Percentiles rank a stretch among this genome's conserved stretches.
phyloP scores from a whole-genome alignment of 2,329 filamentous ascomycete species.

The Trichoderma atrobrunneum region DNA sequence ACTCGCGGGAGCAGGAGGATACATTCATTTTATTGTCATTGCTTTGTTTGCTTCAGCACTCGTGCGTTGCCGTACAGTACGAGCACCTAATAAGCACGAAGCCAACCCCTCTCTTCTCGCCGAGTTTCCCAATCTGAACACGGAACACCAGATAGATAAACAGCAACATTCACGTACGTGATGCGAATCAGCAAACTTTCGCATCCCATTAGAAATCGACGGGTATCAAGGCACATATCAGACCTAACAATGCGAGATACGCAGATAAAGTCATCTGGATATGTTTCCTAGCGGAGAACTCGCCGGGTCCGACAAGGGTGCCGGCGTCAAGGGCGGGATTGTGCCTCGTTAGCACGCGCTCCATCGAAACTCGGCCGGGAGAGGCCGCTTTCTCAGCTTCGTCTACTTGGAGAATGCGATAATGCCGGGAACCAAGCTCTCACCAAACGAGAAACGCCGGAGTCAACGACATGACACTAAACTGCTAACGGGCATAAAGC shows the following conservation, averaged over 20 bases:
- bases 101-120: not conserved
- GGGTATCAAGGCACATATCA: not conserved
- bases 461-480: not conserved
- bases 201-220: not conserved
- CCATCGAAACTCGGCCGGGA: not conserved
- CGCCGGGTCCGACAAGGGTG: not conserved
- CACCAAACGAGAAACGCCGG: not conserved
- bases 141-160: not conserved
- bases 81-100: not conserved
- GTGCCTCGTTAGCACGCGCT: not conserved
- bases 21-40: not conserved
- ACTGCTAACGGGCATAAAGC: slow-evolving; percentile 7
- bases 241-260: not conserved
- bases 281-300: not conserved
- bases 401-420: not conserved
- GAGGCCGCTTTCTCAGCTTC: not conserved
- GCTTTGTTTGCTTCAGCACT: not conserved
- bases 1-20: not conserved
- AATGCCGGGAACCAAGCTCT: not conserved
- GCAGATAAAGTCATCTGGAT: not conserved
- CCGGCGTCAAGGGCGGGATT: not conserved
- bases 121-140: slow-evolving; percentile 1
- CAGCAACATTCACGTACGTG: not conserved
- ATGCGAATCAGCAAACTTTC: not conserved
- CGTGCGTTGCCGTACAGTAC: not conserved